Base-by-base conservation (phyloP, 768 basidiomycete species). In the Mycena belliarum region DNA sequence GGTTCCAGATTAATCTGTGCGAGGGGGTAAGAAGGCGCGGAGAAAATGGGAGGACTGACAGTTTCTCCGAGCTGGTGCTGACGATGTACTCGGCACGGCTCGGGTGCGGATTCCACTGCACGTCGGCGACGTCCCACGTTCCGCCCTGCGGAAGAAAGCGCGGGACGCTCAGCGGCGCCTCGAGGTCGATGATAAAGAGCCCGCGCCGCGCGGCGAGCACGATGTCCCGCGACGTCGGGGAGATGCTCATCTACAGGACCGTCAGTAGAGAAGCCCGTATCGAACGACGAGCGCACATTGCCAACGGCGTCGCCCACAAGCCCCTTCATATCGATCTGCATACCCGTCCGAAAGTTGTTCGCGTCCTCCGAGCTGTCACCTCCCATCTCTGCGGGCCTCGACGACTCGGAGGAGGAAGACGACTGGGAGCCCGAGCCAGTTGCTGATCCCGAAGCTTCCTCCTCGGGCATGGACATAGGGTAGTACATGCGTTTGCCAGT, bases 91-190 rank as follows among this genome's bases (percentile, higher is more conserved):
- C 85, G 33, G 86, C 83, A 15, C 86, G 81, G 32, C 80, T 76
- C 3, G 79, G 81, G 65, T 95, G 93, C 0, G 93, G 93, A 61
- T 93, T 94, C 93, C 93, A 95, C 63, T 93, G 91, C 0, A 94
- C 90, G 66, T 95, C 91, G 0, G 91, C 90, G 12, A 97, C 94
- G 65, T 96, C 92, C 93, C 95, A 98, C 6, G 91, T 93, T 1
- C 95, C 95, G 2, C 94, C 93, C 73, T 99, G 95, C 15, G 96
- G 96, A 10, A 99, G 81, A 69, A 96, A 98, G 14, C 96, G 82
- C 23, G 97, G 97, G 0, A 94, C 82, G 61, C 91, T 86, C 18
- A 91, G 78, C 1, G 93, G 93, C 14, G 89, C 83, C 59, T 94
- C 88, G 16, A 99, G 80, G 76, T 98, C 97, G 59, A 99, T 91